Evolutionary conservation across 2,329 filamentous ascomycete species (phyloP).

Genomic region (Microsporum canis): DNA sequence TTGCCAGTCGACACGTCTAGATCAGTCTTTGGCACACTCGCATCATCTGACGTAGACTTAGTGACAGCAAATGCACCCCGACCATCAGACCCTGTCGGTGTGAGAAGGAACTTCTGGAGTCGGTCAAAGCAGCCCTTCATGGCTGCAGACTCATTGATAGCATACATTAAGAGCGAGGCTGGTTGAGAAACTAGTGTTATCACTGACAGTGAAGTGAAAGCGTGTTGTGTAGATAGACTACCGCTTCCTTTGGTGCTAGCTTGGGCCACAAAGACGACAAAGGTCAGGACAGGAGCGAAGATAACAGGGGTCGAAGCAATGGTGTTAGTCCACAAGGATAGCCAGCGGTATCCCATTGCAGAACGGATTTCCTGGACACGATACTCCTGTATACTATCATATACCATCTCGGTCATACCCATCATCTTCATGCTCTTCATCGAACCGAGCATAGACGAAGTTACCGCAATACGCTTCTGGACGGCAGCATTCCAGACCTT

Average conservation of each 20-base stretch:
- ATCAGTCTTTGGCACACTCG: no score
- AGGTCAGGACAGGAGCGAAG: background rate
- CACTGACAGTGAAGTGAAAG: constrained; percentile 5
- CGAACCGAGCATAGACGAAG: background rate
- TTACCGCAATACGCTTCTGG: background rate
- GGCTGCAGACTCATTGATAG: background rate
- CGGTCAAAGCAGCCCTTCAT: background rate
- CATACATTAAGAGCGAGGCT: background rate
- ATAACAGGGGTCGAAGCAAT: background rate
- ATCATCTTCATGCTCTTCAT: background rate
- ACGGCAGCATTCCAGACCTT: background rate
- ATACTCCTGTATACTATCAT: background rate
- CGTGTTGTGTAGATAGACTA: constrained; percentile 2
- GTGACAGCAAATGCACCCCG: no score
- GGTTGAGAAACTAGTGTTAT: background rate
- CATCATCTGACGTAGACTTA: no score
- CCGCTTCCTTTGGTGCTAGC: background rate
- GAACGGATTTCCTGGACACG: background rate
- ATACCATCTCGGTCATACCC: background rate
- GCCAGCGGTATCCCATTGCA: no score
- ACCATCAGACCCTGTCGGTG: background rate
- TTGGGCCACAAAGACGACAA: background rate
- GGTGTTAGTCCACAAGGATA: no score
- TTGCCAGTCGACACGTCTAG: background rate
- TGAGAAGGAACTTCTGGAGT: background rate